Base-by-base conservation (phyloP, 768 basidiomycete species). In the Baorangia bicolor region DNA sequence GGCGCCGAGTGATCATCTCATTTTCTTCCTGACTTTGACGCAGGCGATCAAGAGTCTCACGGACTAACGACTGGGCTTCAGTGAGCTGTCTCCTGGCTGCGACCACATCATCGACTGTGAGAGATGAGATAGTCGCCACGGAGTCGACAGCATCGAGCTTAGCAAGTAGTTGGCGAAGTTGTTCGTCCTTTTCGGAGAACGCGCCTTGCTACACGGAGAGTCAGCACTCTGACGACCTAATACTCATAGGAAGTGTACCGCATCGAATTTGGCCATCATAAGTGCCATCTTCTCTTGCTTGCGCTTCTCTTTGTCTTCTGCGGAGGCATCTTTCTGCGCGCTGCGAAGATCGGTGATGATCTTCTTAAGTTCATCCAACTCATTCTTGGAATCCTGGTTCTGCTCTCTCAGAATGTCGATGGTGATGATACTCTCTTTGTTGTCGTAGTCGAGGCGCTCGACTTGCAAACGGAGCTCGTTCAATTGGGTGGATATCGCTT, bases 251-350 rank as follows among this genome's bases (percentile, higher is more conserved):
- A 51, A 54, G 76, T 89, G 66, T 61, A 96, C 96, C 58, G 90
- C 82, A 74, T 98, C 95, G 63, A 99, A 96, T 73, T 96, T 95
- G 55, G 96, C 93, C 96, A 99, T 98, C 93, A 99, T 97, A 62
- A 94, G 79, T 10, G 93, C 94, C 91, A 99, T 92, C 81, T 98
- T 98, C 78, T 98, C 96, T 67, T 96, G 94, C 74, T 98, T 98
- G 72, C 91, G 86, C 80, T 93, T 97, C 80, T 99, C 97, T 77
- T 95, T 98, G 71, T 98, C 97, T 71, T 98, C 97, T 31, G 87
- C 87, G 37, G 88, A 87, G 16, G 88, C 84, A 57, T 92, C 90
- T 73, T 88, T 90, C 73, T 94, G 91, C 13, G 86, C 80, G 34
- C 79, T 76, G 76, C 92, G 94, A 61, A 93, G 74, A 44, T 94